Evolutionary conservation across 139 green algal genomes (phyloP), one percentile per base, ranked within the genome.

Genomic region (Picochlorum sp.): DNA sequence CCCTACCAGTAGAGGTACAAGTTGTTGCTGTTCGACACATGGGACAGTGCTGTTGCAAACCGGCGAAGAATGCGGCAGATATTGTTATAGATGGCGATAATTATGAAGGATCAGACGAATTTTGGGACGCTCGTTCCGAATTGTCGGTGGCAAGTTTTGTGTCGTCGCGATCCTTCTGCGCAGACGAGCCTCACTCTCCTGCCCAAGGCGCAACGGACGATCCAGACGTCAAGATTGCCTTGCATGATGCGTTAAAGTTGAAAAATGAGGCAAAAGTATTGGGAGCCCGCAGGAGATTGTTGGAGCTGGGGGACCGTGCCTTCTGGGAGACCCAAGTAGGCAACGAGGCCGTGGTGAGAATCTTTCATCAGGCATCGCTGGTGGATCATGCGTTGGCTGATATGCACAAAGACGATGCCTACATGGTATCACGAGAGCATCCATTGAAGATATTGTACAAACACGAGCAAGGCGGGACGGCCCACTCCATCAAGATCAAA

Each of bases 401-500:
- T 18, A 26, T 75, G 11, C 51, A 71, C 4, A 54, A 71, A 7
- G 57, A 75, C 41, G 4, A 8, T 3, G 69, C 44, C 2, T 75
- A 61, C 45, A 71, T 71, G 62, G 45, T 70, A 20, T 71, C 62
- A 13, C 38, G 69, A 1, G 20, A 70, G 15, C 62, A 61, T 28
- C 21, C 16, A 0, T 59, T 75, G 2, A 26, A 57, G 26, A 61
- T 75, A 23, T 41, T 59, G 16, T 75, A 75, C 55, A 47, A 44
- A 4, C 69, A 75, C 45, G 38, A 66, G 23, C 21, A 30, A 20
- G 61, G 69, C 23, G 63, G 45, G 3, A 71, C 69, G 1, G 26
- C 62, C 28, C 69, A 75, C 49, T 51, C 38, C 32, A 61, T 75
- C 38, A 72, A 71, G 55, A 70, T 76, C 37, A 13, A 26, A 0